Percentiles rank a stretch among this genome's conserved stretches.
These are phyloP conservation scores for Phyllachora maydis DNA, from an alignment of 2,329 filamentous ascomycete genomes.

Conservation along the genomic window DNA sequence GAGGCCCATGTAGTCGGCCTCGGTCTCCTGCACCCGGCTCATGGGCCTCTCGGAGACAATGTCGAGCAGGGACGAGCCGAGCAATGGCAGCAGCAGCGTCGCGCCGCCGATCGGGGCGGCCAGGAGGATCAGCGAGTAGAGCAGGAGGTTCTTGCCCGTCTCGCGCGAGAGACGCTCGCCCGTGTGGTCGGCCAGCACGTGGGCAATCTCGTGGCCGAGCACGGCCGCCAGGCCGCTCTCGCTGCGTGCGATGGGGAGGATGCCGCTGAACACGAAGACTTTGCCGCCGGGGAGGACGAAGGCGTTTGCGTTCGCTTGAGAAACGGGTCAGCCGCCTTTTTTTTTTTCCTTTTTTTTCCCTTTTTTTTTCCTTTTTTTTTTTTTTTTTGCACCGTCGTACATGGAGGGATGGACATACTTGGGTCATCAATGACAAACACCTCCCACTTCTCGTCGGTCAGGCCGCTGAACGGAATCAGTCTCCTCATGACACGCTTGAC, in stretches of 20 bases:
- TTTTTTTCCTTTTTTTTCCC: too few relatives aligned
- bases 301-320: constrained; percentile 51
- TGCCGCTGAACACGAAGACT: constrained; percentile 60
- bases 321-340: too few relatives aligned
- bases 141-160: constrained; percentile 28
- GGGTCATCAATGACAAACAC: constrained; percentile 53
- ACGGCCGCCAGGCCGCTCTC: constrained; percentile 57
- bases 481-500: constrained; percentile 45
- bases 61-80: constrained; percentile 30
- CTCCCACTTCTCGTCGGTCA: constrained; percentile 41
- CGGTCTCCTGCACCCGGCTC: constrained; percentile 49
- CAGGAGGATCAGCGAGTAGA: constrained; percentile 26
- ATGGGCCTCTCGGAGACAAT: constrained; percentile 48
- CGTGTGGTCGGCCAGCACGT: constrained; percentile 48
- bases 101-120: constrained; percentile 20
- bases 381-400: too few relatives aligned
- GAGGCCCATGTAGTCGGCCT: constrained; percentile 64
- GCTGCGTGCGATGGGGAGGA: constrained; percentile 42
- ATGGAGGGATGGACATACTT: constrained; percentile 14
- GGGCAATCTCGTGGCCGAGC: constrained; percentile 61
- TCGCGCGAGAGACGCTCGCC: constrained; percentile 39
- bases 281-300: constrained; percentile 65
- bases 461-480: constrained; percentile 45
- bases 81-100: constrained; percentile 16
- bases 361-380: too few relatives aligned